A percentile compares a stretch with the other conserved stretches of the same genome.
Conservation (phyloP, 768 basidiomycete species). For the Boletus reticulatus region DNA sequence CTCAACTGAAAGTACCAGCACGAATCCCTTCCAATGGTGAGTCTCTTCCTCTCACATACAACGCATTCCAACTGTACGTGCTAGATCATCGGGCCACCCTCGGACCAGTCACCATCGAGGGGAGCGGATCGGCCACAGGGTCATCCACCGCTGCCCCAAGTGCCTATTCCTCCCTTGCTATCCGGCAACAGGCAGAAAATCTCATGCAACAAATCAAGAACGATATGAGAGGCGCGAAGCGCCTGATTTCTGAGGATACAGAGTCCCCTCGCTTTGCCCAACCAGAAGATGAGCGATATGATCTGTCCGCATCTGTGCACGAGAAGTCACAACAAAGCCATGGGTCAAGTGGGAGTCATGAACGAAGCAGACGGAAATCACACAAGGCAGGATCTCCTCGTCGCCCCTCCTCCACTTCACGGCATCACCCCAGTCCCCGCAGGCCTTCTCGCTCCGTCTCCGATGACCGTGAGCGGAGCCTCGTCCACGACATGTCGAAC, state of each 20-base stretch:
- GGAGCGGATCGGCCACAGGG: conserved; percentile 22
- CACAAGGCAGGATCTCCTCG: conserved; percentile 27
- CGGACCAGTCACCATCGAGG: conserved; percentile 12
- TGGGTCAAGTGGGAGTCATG: conserved; percentile 31
- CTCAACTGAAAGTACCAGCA: neutral
- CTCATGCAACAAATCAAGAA: conserved; percentile 85
- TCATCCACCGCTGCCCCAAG: conserved; percentile 33
- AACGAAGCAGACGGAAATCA: conserved; percentile 24
- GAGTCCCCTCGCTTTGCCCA: conserved; percentile 45
- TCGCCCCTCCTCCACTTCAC: conserved; percentile 36
- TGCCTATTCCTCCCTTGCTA: conserved; percentile 60
- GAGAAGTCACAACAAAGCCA: conserved; percentile 23
- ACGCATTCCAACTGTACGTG: conserved; percentile 1
- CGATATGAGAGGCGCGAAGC: conserved; percentile 68
- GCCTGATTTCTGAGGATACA: conserved; percentile 66
- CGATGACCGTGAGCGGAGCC: conserved; percentile 42
- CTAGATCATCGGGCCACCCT: conserved; percentile 13
- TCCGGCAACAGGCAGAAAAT: conserved; percentile 72
- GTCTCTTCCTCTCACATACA: neutral
- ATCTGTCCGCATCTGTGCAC: conserved; percentile 10
- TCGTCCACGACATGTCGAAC: conserved; percentile 40
- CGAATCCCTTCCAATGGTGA: conserved; percentile 12
- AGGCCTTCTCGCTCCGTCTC: conserved; percentile 39
- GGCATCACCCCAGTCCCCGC: conserved; percentile 43
- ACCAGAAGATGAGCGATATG: conserved; percentile 13